Base-by-base conservation (phyloP, 1,284 basidiomycete genomes). In the Termitomyces sp. region DNA sequence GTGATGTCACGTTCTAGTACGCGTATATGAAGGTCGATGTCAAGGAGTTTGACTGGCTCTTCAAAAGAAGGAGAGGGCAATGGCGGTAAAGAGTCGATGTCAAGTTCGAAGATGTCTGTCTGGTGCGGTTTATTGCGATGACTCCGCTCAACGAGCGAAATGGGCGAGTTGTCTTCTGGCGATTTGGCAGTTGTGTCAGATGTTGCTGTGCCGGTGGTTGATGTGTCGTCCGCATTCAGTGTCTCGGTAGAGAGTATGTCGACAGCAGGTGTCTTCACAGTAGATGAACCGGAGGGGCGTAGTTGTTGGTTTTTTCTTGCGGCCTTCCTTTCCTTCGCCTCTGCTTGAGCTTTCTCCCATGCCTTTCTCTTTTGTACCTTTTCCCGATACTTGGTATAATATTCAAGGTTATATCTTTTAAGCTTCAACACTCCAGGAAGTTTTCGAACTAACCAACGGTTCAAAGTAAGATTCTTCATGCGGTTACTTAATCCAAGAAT, bases 401-500 rank as follows among this genome's bases (percentile, higher is more conserved):
- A 77, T 3, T 62, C 54, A 19, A 85, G 61, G 52, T 82, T 77
- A 2, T 64, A 61, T 55, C 68, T 69, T 66, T 85, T 85, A 57
- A 69, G 69, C 54, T 68, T 67, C 31, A 82, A 64, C 15, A 77
- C 68, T 44, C 62, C 64, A 9, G 71, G 71, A 13, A 80, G 64
- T 59, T 79, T 78, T 17, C 68, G 66, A 24, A 69, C 65, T 30
- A 86, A 65, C 78, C 86, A 89, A 38, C 77, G 74, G 68, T 86
- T 73, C 41, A 87, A 63, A 42, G 73, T 73, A 34, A 79, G 60
- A 49, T 84, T 73, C 65, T 82, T 84, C 56, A 78, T 67, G 34
- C 78, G 73, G 59, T 86, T 87, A 26, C 80, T 78, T 19, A 77
- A 64, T 2, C 81, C 80, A 41, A 82, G 73, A 1, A 82, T 76